These are phyloP conservation scores for Leccinum barrowsii DNA, from an alignment of 768 basidiomycete genomes.

Conservation along the genomic window DNA sequence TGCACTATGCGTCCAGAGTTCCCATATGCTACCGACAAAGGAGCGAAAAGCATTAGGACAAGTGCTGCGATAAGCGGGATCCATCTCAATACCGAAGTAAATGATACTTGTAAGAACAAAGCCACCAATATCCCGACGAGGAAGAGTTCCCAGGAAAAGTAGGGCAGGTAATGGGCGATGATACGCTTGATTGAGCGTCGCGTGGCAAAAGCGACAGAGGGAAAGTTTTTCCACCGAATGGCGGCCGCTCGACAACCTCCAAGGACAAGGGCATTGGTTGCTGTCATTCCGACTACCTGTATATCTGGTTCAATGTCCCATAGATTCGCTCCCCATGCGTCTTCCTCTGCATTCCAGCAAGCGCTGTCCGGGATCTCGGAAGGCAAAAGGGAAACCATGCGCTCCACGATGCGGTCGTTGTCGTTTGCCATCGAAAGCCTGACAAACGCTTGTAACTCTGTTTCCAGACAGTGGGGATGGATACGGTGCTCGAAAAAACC, in stretches of 20 bases:
- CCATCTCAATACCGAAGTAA: not conserved
- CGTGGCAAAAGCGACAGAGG: conserved; percentile 13
- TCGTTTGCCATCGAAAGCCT: conserved; percentile 24
- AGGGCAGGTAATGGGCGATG: conserved; percentile 6
- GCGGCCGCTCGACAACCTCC: conserved; percentile 22
- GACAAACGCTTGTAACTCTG: conserved; percentile 18
- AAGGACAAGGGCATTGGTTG: conserved; percentile 13
- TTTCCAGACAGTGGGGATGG: conserved; percentile 15
- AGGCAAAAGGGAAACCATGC: too few relatives aligned
- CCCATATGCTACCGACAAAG: conserved; percentile 12
- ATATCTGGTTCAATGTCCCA: conserved; percentile 20
- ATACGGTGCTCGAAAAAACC: conserved; percentile 27
- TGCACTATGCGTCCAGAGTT: conserved; percentile 13
- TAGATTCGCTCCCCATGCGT: not conserved
- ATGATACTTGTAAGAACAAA: rapidly evolving
- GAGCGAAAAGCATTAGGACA: conserved; percentile 14
- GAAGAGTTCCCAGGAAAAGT: conserved; percentile 6
- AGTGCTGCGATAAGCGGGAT: not conserved
- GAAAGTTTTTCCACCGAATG: conserved; percentile 26
- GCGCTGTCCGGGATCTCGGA: too few relatives aligned
- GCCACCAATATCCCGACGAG: not conserved
- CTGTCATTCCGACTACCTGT: conserved; percentile 20
- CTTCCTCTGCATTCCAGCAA: too few relatives aligned
- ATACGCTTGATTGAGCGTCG: conserved; percentile 12
- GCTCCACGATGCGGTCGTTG: too few relatives aligned